A percentile compares a stretch with the other conserved stretches of the same genome.
Conservation (phyloP, 2,329 filamentous ascomycete genomes). For the Sarocladiaceae sp. region DNA sequence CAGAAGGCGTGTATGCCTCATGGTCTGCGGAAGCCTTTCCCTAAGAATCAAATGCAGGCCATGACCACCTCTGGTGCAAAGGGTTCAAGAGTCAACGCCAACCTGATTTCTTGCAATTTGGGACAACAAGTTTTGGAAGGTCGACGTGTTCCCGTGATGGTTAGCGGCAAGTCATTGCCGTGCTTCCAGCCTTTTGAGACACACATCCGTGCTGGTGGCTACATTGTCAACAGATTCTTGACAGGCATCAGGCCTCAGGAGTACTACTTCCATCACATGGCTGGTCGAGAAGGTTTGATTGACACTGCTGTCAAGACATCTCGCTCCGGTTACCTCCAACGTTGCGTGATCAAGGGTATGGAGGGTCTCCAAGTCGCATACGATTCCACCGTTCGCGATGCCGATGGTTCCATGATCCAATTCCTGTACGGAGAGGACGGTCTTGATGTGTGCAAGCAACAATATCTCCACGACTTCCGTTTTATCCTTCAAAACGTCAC, state of each 20-base stretch:
- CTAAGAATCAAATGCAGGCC: constrained; percentile 96
- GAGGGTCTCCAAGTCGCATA: constrained; percentile 91
- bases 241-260: constrained; percentile 96
- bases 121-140: constrained; percentile 96
- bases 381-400: constrained; percentile 88
- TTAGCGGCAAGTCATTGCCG: constrained; percentile 92
- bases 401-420: constrained; percentile 89
- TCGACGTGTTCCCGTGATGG: constrained; percentile 91
- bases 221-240: constrained; percentile 93
- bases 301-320: constrained; percentile 99
- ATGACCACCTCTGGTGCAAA: constrained; percentile 98
- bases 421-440: constrained; percentile 97
- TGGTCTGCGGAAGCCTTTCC: constrained; percentile 86
- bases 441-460: constrained; percentile 89
- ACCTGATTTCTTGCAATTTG: constrained; percentile 94
- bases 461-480: constrained; percentile 83
- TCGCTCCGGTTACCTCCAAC: constrained; percentile 90
- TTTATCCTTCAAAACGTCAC: constrained; percentile 85
- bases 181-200: constrained; percentile 94
- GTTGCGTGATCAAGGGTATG: constrained; percentile 98
- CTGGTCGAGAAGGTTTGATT: constrained; percentile 94
- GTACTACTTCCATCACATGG: constrained; percentile 99
- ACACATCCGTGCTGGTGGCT: constrained; percentile 83
- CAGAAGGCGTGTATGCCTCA: constrained; percentile 75
- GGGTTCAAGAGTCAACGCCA: constrained; percentile 88